Evolutionary conservation across 306 rosid genomes (phyloP).

Genomic region (Echinosophora koreensis): DNA sequence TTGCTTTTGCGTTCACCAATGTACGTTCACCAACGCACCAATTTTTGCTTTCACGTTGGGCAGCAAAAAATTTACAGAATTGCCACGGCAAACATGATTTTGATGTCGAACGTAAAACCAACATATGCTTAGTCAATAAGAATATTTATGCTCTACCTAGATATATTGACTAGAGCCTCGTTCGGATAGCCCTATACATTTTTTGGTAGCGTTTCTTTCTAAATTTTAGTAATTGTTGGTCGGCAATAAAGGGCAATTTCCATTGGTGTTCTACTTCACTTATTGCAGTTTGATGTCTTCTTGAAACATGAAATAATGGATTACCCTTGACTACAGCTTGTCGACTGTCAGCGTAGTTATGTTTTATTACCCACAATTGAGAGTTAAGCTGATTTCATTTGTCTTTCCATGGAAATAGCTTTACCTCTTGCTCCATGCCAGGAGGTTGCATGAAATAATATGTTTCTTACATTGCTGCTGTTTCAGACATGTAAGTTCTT

Average conservation of each 20-base stretch:
- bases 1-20: too few species aligned
- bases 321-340: not conserved
- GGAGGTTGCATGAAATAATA: conserved; percentile 13
- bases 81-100: too few species aligned
- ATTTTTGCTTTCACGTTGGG: too few species aligned
- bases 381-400: conserved; percentile 8
- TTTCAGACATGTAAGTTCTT: not conserved
- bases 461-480: conserved; percentile 6
- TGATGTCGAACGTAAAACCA: too few species aligned
- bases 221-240: not conserved
- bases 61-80: too few species aligned
- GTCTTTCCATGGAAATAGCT: not conserved
- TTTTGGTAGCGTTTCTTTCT: not conserved
- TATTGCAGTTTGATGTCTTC: not conserved
- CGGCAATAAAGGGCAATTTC: not conserved
- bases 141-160: not conserved
- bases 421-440: not conserved
- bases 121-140: not conserved
- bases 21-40: too few species aligned
- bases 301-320: not conserved
- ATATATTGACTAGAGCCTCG: not conserved
- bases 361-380: not conserved
- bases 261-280: conserved; percentile 14
- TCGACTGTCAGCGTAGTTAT: not conserved
- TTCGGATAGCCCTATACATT: not conserved